Base-by-base conservation (phyloP, 2,329 filamentous ascomycete genomes). In the Beauveria asiatica region DNA sequence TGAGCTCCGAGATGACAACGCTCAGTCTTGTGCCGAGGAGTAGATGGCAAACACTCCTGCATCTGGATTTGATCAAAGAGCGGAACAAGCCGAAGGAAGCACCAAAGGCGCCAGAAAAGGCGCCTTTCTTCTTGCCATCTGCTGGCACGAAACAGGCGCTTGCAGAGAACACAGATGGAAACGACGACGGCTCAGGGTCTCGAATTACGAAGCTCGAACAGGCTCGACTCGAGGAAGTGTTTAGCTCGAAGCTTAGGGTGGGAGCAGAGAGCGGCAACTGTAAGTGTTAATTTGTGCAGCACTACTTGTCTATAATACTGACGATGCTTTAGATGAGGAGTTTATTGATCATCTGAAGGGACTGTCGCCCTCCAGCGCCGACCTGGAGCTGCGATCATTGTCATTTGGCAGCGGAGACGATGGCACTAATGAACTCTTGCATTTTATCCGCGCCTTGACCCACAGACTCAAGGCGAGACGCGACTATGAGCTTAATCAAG, bases 41-140 rank as follows among this genome's bases (percentile, higher is more conserved):
- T 63, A 84, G 89, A 67, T 99, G 94, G 94, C 93, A 97, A 73
- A 97, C 92, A 1, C 79, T 99, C 16, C 79, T 99, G 30, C 90
- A 99, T 72, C 81, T 99, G 2, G 94, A 99, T 69, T 77, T 92
- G 27, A 96, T 99, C 70, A 89, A 92, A 75, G 85, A 92, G 73
- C 89, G 94, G 63, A 99, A 99, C 75, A 96, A 94, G 74, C 94
- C 95, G 0, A 92, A 86, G 65, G 92, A 97, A 72, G 84, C 92
- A 0, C 92, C 92, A 17, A 97, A 97, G 75, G 83, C 86, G 7
- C 94, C 94, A 0, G 90, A 97, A 71, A 96, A 95, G 70, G 93
- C 93, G 0, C 95, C 94, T 0, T 97, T 97, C 79, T 97, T 97
- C 79, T 80, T 97, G 4, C 90, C 92, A 0, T 87, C 87, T 0